These are phyloP conservation scores for Pinguiococcus pyrenoidosus DNA, from an alignment of 108 stramenopile genomes.

Conservation along the genomic window DNA sequence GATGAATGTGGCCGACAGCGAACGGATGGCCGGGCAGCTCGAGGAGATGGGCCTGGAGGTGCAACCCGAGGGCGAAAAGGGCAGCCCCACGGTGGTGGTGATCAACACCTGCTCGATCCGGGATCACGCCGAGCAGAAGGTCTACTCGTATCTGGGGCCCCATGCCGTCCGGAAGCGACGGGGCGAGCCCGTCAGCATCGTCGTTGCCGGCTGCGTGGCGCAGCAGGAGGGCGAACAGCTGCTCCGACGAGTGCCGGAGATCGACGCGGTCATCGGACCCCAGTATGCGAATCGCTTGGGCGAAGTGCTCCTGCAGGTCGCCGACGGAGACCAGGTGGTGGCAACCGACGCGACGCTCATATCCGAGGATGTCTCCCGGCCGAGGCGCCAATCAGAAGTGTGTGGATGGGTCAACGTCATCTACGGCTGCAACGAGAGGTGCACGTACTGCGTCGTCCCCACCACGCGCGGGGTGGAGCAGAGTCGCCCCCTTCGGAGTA, in stretches of 20 bases:
- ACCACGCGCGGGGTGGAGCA: conserved; percentile 80
- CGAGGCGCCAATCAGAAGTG: conserved; percentile 54
- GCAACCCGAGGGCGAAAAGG: background rate
- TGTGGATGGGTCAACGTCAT: conserved; percentile 88
- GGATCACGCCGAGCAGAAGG: conserved; percentile 91
- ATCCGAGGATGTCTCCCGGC: conserved; percentile 86
- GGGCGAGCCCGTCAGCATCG: conserved; percentile 69
- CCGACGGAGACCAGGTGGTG: conserved; percentile 68
- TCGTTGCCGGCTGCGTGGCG: conserved; percentile 90
- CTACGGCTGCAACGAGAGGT: conserved; percentile 87
- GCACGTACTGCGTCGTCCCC: conserved; percentile 89
- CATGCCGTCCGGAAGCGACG: conserved; percentile 38
- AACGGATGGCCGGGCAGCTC: conserved; percentile 86
- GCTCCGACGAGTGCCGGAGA: conserved; percentile 68
- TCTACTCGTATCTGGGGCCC: conserved; percentile 44
- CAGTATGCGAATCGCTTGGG: conserved; percentile 80
- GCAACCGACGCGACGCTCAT: conserved; percentile 83
- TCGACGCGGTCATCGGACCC: conserved; percentile 84
- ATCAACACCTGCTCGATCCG: conserved; percentile 91
- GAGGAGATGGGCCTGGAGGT: conserved; percentile 53
- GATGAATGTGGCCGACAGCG: conserved; percentile 93
- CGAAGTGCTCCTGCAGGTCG: conserved; percentile 77
- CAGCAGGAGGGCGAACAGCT: conserved; percentile 89
- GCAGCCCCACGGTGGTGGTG: conserved; percentile 46
- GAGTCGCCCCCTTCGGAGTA: conserved; percentile 61